These are phyloP conservation scores for Aquilaria malaccensis DNA, from an alignment of 345 rosid genomes.

Conservation along the genomic window DNA sequence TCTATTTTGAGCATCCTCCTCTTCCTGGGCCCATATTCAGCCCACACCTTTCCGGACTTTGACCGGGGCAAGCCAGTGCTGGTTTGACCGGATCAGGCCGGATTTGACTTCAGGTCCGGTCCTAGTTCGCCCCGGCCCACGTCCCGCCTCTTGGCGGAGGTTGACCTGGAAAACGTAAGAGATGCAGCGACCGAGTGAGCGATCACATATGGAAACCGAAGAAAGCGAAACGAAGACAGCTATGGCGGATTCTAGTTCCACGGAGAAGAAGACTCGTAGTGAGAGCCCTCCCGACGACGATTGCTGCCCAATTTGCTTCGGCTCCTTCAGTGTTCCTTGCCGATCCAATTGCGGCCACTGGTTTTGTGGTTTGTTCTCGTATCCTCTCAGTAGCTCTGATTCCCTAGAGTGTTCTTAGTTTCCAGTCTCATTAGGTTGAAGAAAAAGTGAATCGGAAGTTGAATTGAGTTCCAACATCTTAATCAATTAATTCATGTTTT, in stretches of 20 bases:
- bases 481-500: no score
- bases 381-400: neutral
- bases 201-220: neutral
- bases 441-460: neutral
- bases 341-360: constrained; percentile 81
- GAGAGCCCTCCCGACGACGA: constrained; percentile 72
- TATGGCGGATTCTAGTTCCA: constrained; percentile 8
- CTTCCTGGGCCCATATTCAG: no score
- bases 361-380: constrained; percentile 64
- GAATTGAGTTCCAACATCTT: constrained; percentile 1
- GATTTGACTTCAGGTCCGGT: no score
- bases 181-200: constrained; percentile 1
- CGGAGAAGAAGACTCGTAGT: constrained; percentile 12
- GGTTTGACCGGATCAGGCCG: no score
- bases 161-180: neutral
- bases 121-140: no score
- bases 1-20: no score
- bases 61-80: no score
- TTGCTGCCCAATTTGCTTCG: constrained; percentile 77
- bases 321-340: constrained; percentile 61
- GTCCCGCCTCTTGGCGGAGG: no score
- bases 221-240: constrained; percentile 6
- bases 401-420: neutral
- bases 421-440: neutral
- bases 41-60: no score